Base-by-base conservation (phyloP, 495 filamentous ascomycete genomes). In the Tuber umbilicatum region DNA sequence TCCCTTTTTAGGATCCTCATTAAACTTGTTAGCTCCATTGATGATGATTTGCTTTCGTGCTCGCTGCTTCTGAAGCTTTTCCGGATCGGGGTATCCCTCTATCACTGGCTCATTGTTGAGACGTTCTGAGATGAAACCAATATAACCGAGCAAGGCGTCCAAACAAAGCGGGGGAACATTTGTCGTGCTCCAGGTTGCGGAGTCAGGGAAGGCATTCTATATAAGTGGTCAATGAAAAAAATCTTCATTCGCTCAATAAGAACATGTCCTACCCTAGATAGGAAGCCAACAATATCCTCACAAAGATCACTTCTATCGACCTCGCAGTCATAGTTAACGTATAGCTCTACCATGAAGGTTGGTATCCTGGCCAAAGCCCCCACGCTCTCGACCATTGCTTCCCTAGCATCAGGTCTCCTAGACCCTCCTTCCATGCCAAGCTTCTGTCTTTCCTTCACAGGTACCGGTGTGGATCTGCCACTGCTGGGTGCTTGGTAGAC, bases 361-460 rank as follows among this genome's bases (percentile, higher is more conserved):
- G 95, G 94, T 84, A 98, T 97, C 39, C 96, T 88, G 42, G 93
- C 91, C 68, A 99, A 86, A 40, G 93, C 92, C 67, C 94, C 94
- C 45, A 99, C 90, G 76, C 91, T 97, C 84, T 99, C 95, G 16
- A 99, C 94, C 95, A 99, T 99, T 41, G 95, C 95, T 83, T 99
- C 96, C 77, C 96, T 87, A 68, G 95, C 93, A 81, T 98, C 95
- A 6, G 95, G 95, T 79, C 93, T 97, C 70, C 95, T 88, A 1
- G 91, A 88, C 41, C 95, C 94, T 5, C 95, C 95, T 84, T 99
- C 95, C 81, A 99, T 86, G 2, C 95, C 95, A 17, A 99, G 87
- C 83, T 93, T 94, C 82, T 97, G 93, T 70, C 95, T 88, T 81
- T 99, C 95, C 82, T 93, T 94, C 71, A 99, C 92, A 1, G 93